Evolutionary conservation across 495 filamentous ascomycete genomes (phyloP).

Genomic region (Penicillium canariense): DNA sequence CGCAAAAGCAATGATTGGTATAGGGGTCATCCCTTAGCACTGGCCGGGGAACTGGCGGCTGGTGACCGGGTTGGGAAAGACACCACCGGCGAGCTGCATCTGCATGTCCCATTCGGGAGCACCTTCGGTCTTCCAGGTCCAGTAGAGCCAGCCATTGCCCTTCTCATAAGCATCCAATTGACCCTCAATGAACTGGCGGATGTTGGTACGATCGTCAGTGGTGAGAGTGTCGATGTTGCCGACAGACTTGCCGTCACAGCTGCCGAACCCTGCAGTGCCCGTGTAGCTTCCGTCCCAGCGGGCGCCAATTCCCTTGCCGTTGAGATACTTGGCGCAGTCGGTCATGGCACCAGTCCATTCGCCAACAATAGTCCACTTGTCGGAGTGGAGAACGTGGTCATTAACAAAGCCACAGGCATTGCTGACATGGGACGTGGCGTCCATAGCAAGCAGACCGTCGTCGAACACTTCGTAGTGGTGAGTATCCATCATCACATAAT

Average conservation of each 20-base stretch:
- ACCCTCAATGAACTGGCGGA: slow-evolving; percentile 64
- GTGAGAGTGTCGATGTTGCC: slow-evolving; percentile 55
- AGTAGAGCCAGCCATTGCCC: slow-evolving; percentile 72
- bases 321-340: slow-evolving; percentile 71
- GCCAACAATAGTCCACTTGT: slow-evolving; percentile 71
- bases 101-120: slow-evolving; percentile 87
- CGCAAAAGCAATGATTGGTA: neutral
- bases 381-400: slow-evolving; percentile 48
- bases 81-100: slow-evolving; percentile 54
- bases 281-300: slow-evolving; percentile 66
- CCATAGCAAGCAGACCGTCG: slow-evolving; percentile 50
- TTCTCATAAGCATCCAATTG: slow-evolving; percentile 74
- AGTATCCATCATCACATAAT: slow-evolving; percentile 65
- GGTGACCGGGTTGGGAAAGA: slow-evolving; percentile 63
- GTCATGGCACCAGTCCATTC: slow-evolving; percentile 71
- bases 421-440: slow-evolving; percentile 47
- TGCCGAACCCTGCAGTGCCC: slow-evolving; percentile 48
- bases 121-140: slow-evolving; percentile 83
- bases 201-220: slow-evolving; percentile 52
- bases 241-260: slow-evolving; percentile 56
- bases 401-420: slow-evolving; percentile 50
- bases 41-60: slow-evolving; percentile 48
- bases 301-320: slow-evolving; percentile 65
- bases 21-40: slow-evolving; percentile 24
- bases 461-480: slow-evolving; percentile 72